Evolutionary conservation across 192 early-diverging fungal species (phyloP).

Genomic region (Spinellus fusiger): DNA sequence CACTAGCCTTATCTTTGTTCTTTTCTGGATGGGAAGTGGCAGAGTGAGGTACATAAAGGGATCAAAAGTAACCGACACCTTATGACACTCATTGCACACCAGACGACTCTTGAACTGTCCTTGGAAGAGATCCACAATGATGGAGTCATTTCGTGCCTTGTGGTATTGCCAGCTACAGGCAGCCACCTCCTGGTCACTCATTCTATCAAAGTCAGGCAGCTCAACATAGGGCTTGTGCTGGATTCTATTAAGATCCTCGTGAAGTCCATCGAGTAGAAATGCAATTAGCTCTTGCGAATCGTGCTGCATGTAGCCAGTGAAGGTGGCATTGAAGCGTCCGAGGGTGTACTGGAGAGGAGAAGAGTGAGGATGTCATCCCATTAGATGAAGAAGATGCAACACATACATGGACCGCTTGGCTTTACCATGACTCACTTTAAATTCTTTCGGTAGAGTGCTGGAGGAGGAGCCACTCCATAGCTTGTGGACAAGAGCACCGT

Average conservation of each 20-base stretch:
- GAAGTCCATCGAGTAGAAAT: constrained; percentile 76
- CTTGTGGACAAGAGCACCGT: constrained; percentile 52
- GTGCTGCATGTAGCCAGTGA: constrained; percentile 71
- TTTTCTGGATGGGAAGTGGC: constrained; percentile 66
- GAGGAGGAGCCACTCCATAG: constrained; percentile 52
- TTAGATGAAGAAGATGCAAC: neutral
- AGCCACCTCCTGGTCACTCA: constrained; percentile 61
- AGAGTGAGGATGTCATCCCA: neutral
- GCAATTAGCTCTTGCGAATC: constrained; percentile 81
- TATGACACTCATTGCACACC: constrained; percentile 6
- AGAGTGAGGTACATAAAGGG: constrained; percentile 42
- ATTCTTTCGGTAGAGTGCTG: constrained; percentile 61
- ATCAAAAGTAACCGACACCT: neutral
- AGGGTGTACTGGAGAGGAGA: constrained; percentile 24
- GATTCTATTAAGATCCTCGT: constrained; percentile 84
- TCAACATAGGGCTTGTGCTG: constrained; percentile 72
- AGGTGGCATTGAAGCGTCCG: constrained; percentile 47
- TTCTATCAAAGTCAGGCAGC: constrained; percentile 60
- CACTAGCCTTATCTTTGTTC: constrained; percentile 34
- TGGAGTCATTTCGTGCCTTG: constrained; percentile 21
- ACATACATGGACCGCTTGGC: neutral
- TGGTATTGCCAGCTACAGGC: constrained; percentile 67
- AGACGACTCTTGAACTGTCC: constrained; percentile 25
- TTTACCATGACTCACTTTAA: constrained; percentile 48
- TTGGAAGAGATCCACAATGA: constrained; percentile 17